A percentile compares a stretch with the other conserved stretches of the same genome.
These are phyloP conservation scores for Penicillium silybi DNA, from an alignment of 495 filamentous ascomycete species.

Conservation along the genomic window DNA sequence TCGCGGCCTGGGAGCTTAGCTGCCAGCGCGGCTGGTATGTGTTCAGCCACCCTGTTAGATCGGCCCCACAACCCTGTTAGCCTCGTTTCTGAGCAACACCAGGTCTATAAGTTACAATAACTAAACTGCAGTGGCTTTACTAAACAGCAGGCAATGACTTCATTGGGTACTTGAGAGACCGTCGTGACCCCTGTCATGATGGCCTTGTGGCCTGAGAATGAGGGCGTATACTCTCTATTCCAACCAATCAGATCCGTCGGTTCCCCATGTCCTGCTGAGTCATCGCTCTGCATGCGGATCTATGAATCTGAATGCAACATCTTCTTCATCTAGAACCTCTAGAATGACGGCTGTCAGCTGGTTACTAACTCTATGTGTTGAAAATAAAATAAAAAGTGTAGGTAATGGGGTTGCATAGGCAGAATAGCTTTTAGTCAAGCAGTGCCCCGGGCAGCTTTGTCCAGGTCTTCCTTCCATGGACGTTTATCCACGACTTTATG, in stretches of 20 bases:
- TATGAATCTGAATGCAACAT: constrained; percentile 2
- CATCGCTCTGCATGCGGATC: background rate
- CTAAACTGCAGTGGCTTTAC: too few species aligned
- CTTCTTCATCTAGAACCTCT: background rate
- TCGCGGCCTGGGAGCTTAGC: background rate
- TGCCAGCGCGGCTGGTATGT: background rate
- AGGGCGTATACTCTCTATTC: background rate
- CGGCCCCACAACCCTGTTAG: background rate
- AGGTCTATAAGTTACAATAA: too few species aligned
- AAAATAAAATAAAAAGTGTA: background rate
- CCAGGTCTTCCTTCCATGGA: background rate
- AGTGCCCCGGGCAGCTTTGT: background rate
- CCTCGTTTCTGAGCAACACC: background rate
- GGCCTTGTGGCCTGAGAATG: background rate
- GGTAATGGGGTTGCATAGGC: background rate
- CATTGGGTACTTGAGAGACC: too few species aligned
- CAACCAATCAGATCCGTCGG: background rate
- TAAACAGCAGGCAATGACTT: background rate
- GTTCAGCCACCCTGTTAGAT: background rate
- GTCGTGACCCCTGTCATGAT: too few species aligned
- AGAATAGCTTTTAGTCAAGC: background rate
- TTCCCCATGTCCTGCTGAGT: background rate
- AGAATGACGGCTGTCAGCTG: background rate
- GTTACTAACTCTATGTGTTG: background rate
- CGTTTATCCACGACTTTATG: background rate